Evolutionary conservation across 2,329 filamentous ascomycete genomes (phyloP), one percentile per base, ranked within the genome.

Genomic region (Aspergillus sp.): DNA sequence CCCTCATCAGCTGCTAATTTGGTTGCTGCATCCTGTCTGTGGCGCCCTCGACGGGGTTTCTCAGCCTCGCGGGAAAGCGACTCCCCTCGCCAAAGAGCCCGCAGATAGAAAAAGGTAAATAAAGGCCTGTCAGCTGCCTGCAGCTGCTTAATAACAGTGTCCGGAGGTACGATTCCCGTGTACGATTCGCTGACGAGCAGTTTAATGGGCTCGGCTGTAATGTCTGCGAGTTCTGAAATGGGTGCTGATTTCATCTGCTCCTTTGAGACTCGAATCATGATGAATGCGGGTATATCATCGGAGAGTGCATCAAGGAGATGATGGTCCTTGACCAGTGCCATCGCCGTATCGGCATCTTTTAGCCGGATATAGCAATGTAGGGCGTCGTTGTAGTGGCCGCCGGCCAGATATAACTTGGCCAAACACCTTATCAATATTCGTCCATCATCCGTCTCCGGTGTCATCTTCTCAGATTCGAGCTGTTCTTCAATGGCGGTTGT

Each of bases 101-200:
- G 87, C 23, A 99, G 82, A 72, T 99, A 99, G 76, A 98, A 96
- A 77, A 90, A 98, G 0, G 96, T 83, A 69, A 96, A 97, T 0
- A 91, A 79, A 51, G 86, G 80, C 51, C 90, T 78, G 17, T 87
- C 81, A 60, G 88, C 85, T 19, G 81, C 80, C 65, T 88, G 81
- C 2, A 99, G 80, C 70, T 98, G 93, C 5, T 82, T 78, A 2
- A 97, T 88, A 2, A 99, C 93, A 2, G 87, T 83, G 3, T 86
- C 82, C 0, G 92, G 90, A 27, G 84, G 86, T 15, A 98, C 88
- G 25, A 96, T 88, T 0, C 95, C 95, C 58, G 93, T 90, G 62
- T 93, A 89, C 1, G 93, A 93, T 75, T 98, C 93, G 50, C 96
- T 89, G 0, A 96, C 93, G 4, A 99, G 86, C 7, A 98, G 78